Evolutionary conservation across 768 basidiomycete genomes (phyloP).

Genomic region (Dioszegia aurantiaca): DNA sequence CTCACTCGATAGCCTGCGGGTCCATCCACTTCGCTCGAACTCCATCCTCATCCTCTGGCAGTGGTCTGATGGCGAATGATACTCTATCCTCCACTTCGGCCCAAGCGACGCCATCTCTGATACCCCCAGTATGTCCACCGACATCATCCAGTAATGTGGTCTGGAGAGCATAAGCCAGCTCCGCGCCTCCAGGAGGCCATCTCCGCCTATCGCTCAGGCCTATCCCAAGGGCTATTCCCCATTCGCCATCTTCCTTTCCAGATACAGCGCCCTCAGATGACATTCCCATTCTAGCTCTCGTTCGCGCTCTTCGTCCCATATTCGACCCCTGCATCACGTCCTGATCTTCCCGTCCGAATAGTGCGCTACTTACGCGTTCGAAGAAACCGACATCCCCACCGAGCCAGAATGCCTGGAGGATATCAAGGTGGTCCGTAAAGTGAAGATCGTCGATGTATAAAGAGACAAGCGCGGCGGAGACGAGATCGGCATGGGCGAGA

Average conservation of each 20-base stretch:
- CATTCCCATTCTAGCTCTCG: conserved; percentile 47
- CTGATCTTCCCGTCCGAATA: conserved; percentile 65
- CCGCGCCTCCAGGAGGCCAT: conserved; percentile 85
- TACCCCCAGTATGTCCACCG: conserved; percentile 32
- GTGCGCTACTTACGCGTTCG: conserved; percentile 63
- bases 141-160: conserved; percentile 82
- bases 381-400: conserved; percentile 59
- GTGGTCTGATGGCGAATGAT: conserved; percentile 78
- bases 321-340: not conserved
- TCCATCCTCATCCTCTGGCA: conserved; percentile 58
- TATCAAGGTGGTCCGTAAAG: conserved; percentile 62
- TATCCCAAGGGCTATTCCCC: conserved; percentile 66
- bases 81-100: conserved; percentile 55
- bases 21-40: conserved; percentile 75
- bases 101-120: conserved; percentile 29
- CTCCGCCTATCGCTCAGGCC: conserved; percentile 68
- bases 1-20: conserved; percentile 60
- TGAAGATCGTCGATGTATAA: conserved; percentile 72
- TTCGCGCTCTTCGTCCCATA: conserved; percentile 35
- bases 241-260: conserved; percentile 57
- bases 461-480: conserved; percentile 60
- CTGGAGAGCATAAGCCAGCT: conserved; percentile 75
- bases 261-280: conserved; percentile 47
- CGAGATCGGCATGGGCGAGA: conserved; percentile 55
- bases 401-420: conserved; percentile 47